These are phyloP conservation scores for Candida silvatica DNA, from an alignment of 805 yeast species.

Conservation along the genomic window DNA sequence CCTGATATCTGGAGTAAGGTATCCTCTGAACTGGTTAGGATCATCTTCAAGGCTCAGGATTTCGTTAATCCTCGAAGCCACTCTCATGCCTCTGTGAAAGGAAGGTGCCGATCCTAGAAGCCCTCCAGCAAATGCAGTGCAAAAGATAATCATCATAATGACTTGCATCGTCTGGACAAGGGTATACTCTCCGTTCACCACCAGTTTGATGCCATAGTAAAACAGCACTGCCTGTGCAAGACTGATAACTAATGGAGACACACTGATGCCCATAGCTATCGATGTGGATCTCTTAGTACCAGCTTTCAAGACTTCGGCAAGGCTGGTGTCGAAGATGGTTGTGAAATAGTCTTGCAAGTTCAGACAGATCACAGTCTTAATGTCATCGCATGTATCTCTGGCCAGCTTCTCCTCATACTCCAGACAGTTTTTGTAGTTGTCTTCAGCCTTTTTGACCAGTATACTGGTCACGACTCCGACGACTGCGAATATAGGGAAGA, in stretches of 20 bases:
- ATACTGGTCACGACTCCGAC: slow-evolving; percentile 23
- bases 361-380: slow-evolving; percentile 56
- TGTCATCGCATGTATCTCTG: slow-evolving; percentile 47
- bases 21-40: slow-evolving; percentile 30
- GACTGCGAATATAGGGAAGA: slow-evolving; percentile 58
- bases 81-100: slow-evolving; percentile 70
- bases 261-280: slow-evolving; percentile 62
- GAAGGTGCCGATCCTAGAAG: slow-evolving; percentile 67
- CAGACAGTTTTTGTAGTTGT: slow-evolving; percentile 45
- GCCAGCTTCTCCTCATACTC: slow-evolving; percentile 43
- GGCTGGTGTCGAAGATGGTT: slow-evolving; percentile 24
- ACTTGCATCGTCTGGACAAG: slow-evolving; percentile 57
- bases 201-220: slow-evolving; percentile 72
- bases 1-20: slow-evolving; percentile 17
- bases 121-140: slow-evolving; percentile 55
- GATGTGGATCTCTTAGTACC: slow-evolving; percentile 46
- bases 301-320: slow-evolving; percentile 24
- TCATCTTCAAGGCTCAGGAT: slow-evolving; percentile 29
- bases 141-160: slow-evolving; percentile 62
- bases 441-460: slow-evolving; percentile 40
- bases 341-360: slow-evolving; percentile 43
- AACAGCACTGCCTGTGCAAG: slow-evolving; percentile 65
- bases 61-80: slow-evolving; percentile 44
- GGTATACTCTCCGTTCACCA: slow-evolving; percentile 47
- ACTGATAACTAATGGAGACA: slow-evolving; percentile 43